Percentiles rank a stretch among this genome's conserved stretches.
Evolutionary conservation across 2,329 filamentous ascomycete genomes (phyloP).

Genomic region (Fusarium proliferatum): DNA sequence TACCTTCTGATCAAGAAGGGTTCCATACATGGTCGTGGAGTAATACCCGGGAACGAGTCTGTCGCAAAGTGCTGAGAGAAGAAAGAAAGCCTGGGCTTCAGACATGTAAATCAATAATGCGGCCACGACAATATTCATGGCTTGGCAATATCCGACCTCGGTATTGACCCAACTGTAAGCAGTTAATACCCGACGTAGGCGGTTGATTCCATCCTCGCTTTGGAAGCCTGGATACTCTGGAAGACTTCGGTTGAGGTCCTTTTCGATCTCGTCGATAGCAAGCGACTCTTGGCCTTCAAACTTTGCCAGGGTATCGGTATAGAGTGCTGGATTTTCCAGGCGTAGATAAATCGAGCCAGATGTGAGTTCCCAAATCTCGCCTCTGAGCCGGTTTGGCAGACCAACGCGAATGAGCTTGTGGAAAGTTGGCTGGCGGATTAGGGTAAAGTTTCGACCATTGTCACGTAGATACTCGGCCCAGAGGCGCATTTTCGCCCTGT

Average conservation of each 20-base stretch:
- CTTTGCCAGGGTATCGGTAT: slow-evolving; percentile 84
- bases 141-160: slow-evolving; percentile 97
- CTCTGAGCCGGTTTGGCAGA: slow-evolving; percentile 89
- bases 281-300: slow-evolving; percentile 88
- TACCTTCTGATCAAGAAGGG: slow-evolving; percentile 93
- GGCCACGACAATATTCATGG: slow-evolving; percentile 99
- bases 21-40: slow-evolving; percentile 99
- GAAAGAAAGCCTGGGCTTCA: slow-evolving; percentile 93
- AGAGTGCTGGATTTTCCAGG: slow-evolving; percentile 85
- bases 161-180: slow-evolving; percentile 98
- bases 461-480: slow-evolving; percentile 98
- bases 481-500: slow-evolving; percentile 95
- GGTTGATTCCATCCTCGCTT: slow-evolving; percentile 91
- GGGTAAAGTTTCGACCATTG: slow-evolving; percentile 90
- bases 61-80: slow-evolving; percentile 91
- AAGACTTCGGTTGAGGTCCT: slow-evolving; percentile 94
- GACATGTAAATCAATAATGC: slow-evolving; percentile 99
- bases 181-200: slow-evolving; percentile 89
- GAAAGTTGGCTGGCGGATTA: slow-evolving; percentile 95
- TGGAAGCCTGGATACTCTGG: slow-evolving; percentile 98
- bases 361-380: slow-evolving; percentile 95
- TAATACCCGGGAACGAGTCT: slow-evolving; percentile 96
- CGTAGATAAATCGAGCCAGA: slow-evolving; percentile 91
- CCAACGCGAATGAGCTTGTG: slow-evolving; percentile 97
- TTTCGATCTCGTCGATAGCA: slow-evolving; percentile 98